Evolutionary conservation across 1,284 basidiomycete species (phyloP).

Genomic region (Trichosporon sp.): DNA sequence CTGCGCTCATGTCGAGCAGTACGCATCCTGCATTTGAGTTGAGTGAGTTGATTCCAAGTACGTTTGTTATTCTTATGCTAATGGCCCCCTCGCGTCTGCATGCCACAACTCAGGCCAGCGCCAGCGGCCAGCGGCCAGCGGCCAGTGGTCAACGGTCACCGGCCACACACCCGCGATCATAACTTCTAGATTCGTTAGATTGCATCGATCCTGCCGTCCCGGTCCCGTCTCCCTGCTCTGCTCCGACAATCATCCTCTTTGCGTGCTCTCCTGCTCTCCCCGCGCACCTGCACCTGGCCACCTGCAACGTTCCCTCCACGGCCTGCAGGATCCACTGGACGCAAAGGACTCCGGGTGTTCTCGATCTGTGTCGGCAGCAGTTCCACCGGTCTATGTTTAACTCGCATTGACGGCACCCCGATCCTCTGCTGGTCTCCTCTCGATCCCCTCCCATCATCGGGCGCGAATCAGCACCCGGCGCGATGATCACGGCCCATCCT

Average conservation of each 20-base stretch:
- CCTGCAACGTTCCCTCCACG: neutral
- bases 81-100: neutral
- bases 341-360: neutral
- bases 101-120: neutral
- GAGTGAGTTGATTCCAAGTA: neutral
- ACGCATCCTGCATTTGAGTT: neutral
- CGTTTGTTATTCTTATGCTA: constrained; percentile 1
- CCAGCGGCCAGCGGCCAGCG: neutral
- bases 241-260: neutral
- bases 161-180: neutral
- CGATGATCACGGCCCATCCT: neutral
- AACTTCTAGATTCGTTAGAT: constrained; percentile 3
- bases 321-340: too few species aligned
- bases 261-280: neutral
- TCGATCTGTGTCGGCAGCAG: neutral
- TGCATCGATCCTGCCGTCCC: constrained; percentile 1
- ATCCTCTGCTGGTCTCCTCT: neutral
- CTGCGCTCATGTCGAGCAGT: neutral
- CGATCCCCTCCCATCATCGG: neutral
- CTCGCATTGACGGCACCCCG: neutral
- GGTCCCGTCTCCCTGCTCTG: neutral
- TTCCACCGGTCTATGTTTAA: neutral
- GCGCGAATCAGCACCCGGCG: neutral
- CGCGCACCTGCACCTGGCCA: neutral
- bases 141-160: neutral